Evolutionary conservation across 2,329 filamentous ascomycete species (phyloP).

Genomic region (Chaetomium olivaceum): DNA sequence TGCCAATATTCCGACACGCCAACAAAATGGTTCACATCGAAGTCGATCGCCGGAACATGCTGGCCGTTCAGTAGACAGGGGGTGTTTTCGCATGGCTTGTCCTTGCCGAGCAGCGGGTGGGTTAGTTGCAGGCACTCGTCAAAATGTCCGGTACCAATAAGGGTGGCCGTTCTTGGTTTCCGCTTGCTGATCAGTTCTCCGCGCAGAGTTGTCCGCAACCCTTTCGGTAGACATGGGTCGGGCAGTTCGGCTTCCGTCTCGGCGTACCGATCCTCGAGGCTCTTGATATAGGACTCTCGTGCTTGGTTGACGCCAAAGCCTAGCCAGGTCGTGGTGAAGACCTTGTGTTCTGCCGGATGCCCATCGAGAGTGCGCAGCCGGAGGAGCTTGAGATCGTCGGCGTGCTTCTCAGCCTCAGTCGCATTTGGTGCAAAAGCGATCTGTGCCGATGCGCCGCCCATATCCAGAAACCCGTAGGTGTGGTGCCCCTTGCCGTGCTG

Average conservation of each 20-base stretch:
- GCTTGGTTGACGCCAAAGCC: constrained; percentile 97
- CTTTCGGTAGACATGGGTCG: constrained; percentile 86
- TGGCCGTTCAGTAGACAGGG: constrained; percentile 90
- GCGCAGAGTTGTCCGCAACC: constrained; percentile 71
- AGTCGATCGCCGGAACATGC: constrained; percentile 93
- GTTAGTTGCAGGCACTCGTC: constrained; percentile 80
- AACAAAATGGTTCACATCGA: constrained; percentile 95
- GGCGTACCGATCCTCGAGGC: constrained; percentile 64
- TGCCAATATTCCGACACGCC: constrained; percentile 99
- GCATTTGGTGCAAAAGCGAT: constrained; percentile 95
- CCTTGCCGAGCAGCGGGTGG: constrained; percentile 85
- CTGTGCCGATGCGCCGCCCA: constrained; percentile 96
- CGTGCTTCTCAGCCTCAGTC: constrained; percentile 87
- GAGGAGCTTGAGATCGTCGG: constrained; percentile 82
- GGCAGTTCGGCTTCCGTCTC: constrained; percentile 65
- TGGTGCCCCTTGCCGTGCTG: constrained; percentile 84
- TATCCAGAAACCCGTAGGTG: constrained; percentile 96
- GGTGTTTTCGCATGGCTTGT: constrained; percentile 75
- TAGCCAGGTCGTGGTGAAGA: constrained; percentile 96
- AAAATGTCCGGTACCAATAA: constrained; percentile 85
- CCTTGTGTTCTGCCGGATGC: constrained; percentile 72
- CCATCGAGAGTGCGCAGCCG: constrained; percentile 84
- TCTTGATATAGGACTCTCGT: constrained; percentile 77
- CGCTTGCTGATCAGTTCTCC: constrained; percentile 55
- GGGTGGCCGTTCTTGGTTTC: constrained; percentile 46